Evolutionary conservation across 345 rosid species (phyloP).

Genomic region (Trapa bicornis): DNA sequence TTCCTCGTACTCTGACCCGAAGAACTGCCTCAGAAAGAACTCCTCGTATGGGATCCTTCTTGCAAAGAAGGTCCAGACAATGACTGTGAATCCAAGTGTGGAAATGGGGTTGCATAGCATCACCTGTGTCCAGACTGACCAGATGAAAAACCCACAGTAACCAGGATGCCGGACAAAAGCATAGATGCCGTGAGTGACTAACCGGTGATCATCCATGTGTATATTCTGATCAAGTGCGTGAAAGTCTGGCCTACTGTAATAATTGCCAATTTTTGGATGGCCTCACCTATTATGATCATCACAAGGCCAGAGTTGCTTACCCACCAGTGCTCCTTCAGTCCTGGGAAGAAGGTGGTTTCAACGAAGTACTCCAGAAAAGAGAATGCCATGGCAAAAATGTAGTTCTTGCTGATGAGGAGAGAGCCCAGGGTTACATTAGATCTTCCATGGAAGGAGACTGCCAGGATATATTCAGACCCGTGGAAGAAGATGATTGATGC

Average conservation of each 20-base stretch:
- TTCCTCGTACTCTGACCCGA: slow-evolving; percentile 5
- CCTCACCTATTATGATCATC: slow-evolving; percentile 23
- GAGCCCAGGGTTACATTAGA: slow-evolving; percentile 23
- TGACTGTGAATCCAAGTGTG: slow-evolving; percentile 20
- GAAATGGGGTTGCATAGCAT: slow-evolving; percentile 39
- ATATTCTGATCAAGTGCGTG: slow-evolving; percentile 26
- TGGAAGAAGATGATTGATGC: slow-evolving; percentile 31
- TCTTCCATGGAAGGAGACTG: slow-evolving; percentile 26
- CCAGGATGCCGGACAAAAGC: slow-evolving; percentile 30
- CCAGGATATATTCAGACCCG: slow-evolving; percentile 28
- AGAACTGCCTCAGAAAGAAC: slow-evolving; percentile 13
- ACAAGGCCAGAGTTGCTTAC: slow-evolving; percentile 26
- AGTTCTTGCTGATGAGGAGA: slow-evolving; percentile 26
- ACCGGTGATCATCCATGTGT: slow-evolving; percentile 24
- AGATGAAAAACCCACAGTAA: slow-evolving; percentile 32
- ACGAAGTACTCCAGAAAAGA: slow-evolving; percentile 28
- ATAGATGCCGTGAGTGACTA: slow-evolving; percentile 31
- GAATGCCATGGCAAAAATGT: slow-evolving; percentile 25
- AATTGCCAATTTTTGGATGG: slow-evolving; percentile 27
- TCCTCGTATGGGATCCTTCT: slow-evolving; percentile 14
- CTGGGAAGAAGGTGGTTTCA: slow-evolving; percentile 27
- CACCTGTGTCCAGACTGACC: slow-evolving; percentile 35
- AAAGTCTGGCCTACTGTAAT: slow-evolving; percentile 33
- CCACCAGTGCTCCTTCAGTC: slow-evolving; percentile 31
- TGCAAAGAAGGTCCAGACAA: slow-evolving; percentile 21